These are phyloP conservation scores for Rhodomyrtus tomentosa DNA, from an alignment of 345 rosid genomes.

Conservation along the genomic window DNA sequence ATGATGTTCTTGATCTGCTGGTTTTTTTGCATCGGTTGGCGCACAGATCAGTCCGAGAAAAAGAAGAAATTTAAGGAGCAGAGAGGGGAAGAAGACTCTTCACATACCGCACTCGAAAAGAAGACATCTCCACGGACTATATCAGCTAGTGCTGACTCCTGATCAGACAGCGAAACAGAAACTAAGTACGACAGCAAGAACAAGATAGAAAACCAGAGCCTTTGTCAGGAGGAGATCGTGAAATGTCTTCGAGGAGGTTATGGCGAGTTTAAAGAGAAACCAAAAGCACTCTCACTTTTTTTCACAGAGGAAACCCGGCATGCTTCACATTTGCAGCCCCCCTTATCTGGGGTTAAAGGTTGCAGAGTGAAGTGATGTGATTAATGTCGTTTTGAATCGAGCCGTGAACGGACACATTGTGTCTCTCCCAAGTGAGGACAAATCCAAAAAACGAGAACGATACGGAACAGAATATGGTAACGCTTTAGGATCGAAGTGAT, in stretches of 20 bases:
- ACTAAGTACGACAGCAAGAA: too few species aligned
- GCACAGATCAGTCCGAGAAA: background rate
- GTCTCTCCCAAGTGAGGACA: background rate
- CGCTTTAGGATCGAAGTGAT: background rate
- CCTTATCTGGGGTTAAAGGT: background rate
- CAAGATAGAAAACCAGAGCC: background rate
- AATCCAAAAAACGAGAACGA: background rate
- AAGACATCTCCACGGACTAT: background rate
- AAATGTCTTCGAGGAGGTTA: background rate
- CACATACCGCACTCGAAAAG: background rate
- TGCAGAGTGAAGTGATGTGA: background rate
- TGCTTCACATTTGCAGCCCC: background rate
- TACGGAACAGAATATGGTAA: background rate
- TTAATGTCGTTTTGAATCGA: background rate
- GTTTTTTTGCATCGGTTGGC: background rate
- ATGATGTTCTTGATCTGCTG: background rate
- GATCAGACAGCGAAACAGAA: background rate
- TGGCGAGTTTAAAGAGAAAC: background rate
- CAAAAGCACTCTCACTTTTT: background rate
- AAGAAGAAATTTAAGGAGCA: background rate
- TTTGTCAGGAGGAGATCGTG: background rate
- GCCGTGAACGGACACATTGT: background rate
- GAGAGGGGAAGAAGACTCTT: background rate
- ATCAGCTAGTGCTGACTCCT: background rate
- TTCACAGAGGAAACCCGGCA: background rate